Evolutionary conservation across 805 yeast species (phyloP), one percentile per base, ranked within the genome.

Genomic region (Kuraishia piskuri): DNA sequence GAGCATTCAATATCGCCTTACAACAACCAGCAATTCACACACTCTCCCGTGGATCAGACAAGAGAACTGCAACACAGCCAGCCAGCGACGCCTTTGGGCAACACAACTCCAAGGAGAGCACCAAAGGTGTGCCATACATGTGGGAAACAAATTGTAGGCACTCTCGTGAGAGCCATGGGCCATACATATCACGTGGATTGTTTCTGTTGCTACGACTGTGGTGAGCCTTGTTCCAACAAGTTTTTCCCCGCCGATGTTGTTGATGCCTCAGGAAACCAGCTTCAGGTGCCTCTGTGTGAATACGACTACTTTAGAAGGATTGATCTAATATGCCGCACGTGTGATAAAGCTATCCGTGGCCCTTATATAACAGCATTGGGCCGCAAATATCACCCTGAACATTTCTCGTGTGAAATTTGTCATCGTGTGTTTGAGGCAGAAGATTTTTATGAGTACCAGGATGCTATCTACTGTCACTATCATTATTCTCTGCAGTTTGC

Each of bases 351-450:
- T 3, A 74, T 95, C 51, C 72, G 97, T 60, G 97, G 97, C 0
- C 87, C 96, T 1, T 92, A 92, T 69, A 90, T 91, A 55, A 91
- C 96, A 1, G 97, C 97, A 0, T 79, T 91, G 61, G 96, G 96
- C 12, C 82, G 84, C 60, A 88, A 92, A 63, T 94, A 90, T 67
- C 98, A 94, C 63, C 84, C 92, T 52, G 97, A 94, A 60, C 99
- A 94, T 69, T 94, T 95, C 69, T 87, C 89, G 53, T 95, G 99
- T 70, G 83, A 86, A 7, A 81, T 89, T 31, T 94, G 99, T 65
- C 80, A 84, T 45, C 83, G 83, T 53, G 88, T 88, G 23, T 94
- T 95, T 67, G 96, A 92, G 3, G 91, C 91, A 54, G 52, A 52
- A 67, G 89, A 90, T 63, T 94, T 90, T 67, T 89, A 88, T 69